These are phyloP conservation scores for Sextonia rubra DNA, from an alignment of 164 flowering plant species.

Conservation along the genomic window DNA sequence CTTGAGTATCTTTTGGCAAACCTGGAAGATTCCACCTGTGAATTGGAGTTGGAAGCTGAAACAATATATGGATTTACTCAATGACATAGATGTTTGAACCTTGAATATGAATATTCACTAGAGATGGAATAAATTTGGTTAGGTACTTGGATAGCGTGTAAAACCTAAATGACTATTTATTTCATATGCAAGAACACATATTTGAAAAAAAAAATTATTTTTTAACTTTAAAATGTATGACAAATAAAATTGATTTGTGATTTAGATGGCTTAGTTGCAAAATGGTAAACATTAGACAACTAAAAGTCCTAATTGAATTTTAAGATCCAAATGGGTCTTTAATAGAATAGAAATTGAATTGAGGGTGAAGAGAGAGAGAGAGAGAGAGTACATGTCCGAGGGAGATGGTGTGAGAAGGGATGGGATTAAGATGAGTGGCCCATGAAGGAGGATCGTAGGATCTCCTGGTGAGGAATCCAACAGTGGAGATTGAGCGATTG, in stretches of 20 bases:
- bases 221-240: background rate
- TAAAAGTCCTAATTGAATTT: too few relatives aligned
- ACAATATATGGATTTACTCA: background rate
- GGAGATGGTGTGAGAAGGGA: conserved; percentile 64
- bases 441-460: conserved; percentile 72
- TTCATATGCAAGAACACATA: too few relatives aligned
- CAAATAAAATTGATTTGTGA: too few relatives aligned
- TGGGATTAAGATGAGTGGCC: conserved; percentile 72
- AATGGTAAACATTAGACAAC: too few relatives aligned
- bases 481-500: background rate
- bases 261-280: too few relatives aligned
- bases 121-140: background rate
- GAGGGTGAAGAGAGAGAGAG: conserved; percentile 2
- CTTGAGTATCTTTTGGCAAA: conserved; percentile 64
- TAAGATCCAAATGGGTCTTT: background rate
- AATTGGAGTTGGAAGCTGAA: conserved; percentile 89
- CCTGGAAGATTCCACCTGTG: conserved; percentile 91
- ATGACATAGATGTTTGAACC: background rate
- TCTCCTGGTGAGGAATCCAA: conserved; percentile 45
- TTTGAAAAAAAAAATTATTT: too few relatives aligned
- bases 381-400: conserved; percentile 55
- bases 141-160: too few relatives aligned
- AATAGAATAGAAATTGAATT: background rate
- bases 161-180: too few relatives aligned
- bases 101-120: background rate